phyloP scores from a whole-genome alignment of 2,329 filamentous ascomycete genomes.

The Diplodia sapinea region DNA sequence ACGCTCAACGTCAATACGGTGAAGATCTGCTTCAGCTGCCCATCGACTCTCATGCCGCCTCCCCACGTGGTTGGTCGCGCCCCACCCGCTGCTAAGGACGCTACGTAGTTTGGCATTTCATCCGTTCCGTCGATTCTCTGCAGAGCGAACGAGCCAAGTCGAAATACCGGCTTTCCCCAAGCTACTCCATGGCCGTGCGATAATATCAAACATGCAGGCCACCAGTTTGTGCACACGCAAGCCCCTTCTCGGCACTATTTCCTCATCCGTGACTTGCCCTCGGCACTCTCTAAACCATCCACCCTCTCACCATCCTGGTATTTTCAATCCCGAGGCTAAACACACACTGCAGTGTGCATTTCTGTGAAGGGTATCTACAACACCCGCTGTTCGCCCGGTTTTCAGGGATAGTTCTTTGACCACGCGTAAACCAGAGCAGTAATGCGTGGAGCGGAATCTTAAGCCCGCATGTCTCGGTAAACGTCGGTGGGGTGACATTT shows the following conservation, averaged over 20 bases:
- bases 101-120: background rate
- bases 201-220: background rate
- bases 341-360: background rate
- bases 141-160: background rate
- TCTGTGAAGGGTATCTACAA: background rate
- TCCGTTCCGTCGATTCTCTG: background rate
- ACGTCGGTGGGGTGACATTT: constrained; percentile 1
- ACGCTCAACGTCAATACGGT: background rate
- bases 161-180: background rate
- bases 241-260: background rate
- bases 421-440: background rate
- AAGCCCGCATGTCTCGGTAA: background rate
- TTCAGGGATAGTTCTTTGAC: background rate
- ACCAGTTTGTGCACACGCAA: background rate
- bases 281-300: background rate
- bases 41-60: too few species aligned
- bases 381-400: background rate
- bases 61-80: constrained; percentile 15
- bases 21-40: background rate
- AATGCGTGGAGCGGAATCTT: too few species aligned
- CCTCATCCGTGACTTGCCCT: background rate
- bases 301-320: background rate
- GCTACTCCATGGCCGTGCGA: background rate
- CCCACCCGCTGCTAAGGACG: background rate
- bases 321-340: background rate